phyloP scores from a whole-genome alignment of 805 yeast species.

The Lachancea cidri region DNA sequence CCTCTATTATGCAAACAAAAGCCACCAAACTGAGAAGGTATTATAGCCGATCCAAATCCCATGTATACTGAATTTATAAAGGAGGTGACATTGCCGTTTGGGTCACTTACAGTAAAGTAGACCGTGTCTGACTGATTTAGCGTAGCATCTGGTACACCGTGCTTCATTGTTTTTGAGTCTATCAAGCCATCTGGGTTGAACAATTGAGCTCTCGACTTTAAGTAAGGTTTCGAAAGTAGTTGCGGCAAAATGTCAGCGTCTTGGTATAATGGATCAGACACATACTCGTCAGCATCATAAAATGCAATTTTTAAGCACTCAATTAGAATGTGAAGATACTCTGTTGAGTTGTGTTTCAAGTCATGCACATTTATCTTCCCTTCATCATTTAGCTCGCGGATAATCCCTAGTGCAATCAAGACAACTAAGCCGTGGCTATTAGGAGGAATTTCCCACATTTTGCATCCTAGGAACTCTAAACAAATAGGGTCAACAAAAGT shows the following conservation, averaged over 20 bases:
- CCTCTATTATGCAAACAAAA: constrained; percentile 75
- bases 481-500: constrained; percentile 62
- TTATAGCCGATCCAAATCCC: constrained; percentile 64
- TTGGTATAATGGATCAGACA: constrained; percentile 52
- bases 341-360: constrained; percentile 60
- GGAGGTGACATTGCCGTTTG: constrained; percentile 73
- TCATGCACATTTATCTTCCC: constrained; percentile 40
- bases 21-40: constrained; percentile 49
- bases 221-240: constrained; percentile 46
- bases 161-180: constrained; percentile 38
- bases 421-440: constrained; percentile 81
- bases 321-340: constrained; percentile 62
- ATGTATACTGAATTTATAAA: constrained; percentile 72
- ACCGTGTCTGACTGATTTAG: constrained; percentile 63
- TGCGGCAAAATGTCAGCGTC: constrained; percentile 34
- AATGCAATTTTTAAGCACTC: constrained; percentile 71
- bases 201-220: constrained; percentile 43
- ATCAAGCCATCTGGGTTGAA: constrained; percentile 40
- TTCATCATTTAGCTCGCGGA: constrained; percentile 46
- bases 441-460: constrained; percentile 80
- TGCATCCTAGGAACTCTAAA: constrained; percentile 46
- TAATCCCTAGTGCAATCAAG: constrained; percentile 60
- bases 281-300: constrained; percentile 69
- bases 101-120: constrained; percentile 59
- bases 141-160: constrained; percentile 54